A percentile compares a stretch with the other conserved stretches of the same genome.
These are phyloP conservation scores for Saccharomycopsis capsularis DNA, from an alignment of 805 yeast genomes.

Conservation along the genomic window DNA sequence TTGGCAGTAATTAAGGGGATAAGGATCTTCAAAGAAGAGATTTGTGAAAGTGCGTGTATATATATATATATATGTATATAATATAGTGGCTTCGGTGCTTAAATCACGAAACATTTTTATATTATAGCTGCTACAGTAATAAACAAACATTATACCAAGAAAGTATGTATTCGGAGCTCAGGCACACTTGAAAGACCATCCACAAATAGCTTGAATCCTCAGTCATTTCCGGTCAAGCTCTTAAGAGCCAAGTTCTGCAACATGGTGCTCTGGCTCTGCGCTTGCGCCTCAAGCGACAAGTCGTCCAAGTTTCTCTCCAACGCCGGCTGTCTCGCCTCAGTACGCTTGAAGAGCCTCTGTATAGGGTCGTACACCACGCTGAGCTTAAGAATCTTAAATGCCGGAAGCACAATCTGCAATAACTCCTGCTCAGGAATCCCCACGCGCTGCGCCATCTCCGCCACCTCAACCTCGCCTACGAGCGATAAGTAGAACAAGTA, in stretches of 20 bases:
- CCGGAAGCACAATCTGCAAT: slow-evolving; percentile 22
- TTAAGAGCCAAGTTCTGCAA: slow-evolving; percentile 2
- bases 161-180: not conserved
- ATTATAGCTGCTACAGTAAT: no score
- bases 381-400: slow-evolving; percentile 25
- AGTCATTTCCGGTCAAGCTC: not conserved
- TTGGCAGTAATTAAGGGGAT: slow-evolving; percentile 2
- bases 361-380: slow-evolving; percentile 25
- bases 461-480: slow-evolving; percentile 23
- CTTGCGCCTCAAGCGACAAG: slow-evolving; percentile 13
- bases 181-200: not conserved
- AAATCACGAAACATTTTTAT: no score
- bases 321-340: slow-evolving; percentile 15
- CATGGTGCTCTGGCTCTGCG: slow-evolving; percentile 3
- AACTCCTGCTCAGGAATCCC: slow-evolving; percentile 21
- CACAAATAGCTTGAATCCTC: not conserved
- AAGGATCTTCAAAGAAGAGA: no score
- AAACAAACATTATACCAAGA: no score
- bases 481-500: slow-evolving; percentile 31
- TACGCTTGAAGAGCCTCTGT: slow-evolving; percentile 5
- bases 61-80: no score
- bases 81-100: no score
- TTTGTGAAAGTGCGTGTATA: no score
- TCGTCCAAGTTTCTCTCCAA: slow-evolving; percentile 10
- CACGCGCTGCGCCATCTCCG: slow-evolving; percentile 24